Evolutionary conservation across 495 filamentous ascomycete genomes (phyloP).

Genomic region (Aspergillus diversus): DNA sequence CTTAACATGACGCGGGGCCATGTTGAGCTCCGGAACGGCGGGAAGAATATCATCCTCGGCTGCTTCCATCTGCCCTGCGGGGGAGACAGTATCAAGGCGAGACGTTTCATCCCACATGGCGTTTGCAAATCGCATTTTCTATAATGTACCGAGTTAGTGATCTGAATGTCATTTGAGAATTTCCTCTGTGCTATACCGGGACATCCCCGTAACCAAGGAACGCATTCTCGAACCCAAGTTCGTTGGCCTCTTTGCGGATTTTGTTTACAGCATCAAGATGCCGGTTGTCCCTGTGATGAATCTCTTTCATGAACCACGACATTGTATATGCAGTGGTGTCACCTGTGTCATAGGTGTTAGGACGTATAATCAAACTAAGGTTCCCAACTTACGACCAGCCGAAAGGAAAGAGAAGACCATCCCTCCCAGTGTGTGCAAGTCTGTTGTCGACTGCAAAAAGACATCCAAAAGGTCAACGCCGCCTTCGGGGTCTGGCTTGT

Average conservation of each 20-base stretch:
- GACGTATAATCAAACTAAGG: background rate
- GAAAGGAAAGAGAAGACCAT: background rate
- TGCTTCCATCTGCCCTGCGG: background rate
- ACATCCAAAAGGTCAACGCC: background rate
- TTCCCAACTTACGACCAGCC: background rate
- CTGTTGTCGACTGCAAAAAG: background rate
- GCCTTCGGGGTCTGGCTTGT: background rate
- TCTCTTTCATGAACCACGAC: background rate
- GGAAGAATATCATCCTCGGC: background rate
- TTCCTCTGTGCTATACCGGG: background rate
- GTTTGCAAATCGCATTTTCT: background rate
- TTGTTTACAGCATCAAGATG: background rate
- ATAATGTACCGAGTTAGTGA: background rate
- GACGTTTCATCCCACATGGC: background rate
- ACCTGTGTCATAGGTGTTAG: background rate
- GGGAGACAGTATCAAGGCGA: background rate
- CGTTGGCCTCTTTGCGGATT: background rate
- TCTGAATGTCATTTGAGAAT: background rate
- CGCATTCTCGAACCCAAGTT: background rate
- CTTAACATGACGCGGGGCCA: background rate
- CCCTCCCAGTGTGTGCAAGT: background rate
- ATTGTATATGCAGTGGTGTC: background rate
- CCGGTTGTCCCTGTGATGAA: background rate
- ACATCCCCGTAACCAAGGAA: background rate
- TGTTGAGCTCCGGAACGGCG: background rate